These are phyloP conservation scores for Talaromyces pinophilus DNA, from an alignment of 2,329 filamentous ascomycete genomes.

Conservation along the genomic window DNA sequence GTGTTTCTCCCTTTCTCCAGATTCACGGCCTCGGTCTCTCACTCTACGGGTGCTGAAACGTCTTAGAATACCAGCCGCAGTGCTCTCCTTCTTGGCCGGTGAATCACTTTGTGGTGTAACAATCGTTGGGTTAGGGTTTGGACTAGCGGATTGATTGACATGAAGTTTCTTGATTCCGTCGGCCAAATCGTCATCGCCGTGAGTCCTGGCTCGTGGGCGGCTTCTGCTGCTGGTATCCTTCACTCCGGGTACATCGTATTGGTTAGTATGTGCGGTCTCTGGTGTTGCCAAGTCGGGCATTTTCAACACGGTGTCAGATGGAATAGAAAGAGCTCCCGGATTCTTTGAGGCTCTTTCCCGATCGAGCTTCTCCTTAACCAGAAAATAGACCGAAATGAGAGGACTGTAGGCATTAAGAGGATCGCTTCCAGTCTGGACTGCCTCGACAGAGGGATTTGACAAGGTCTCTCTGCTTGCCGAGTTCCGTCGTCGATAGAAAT, in stretches of 20 bases:
- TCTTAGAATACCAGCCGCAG: constrained; percentile 78
- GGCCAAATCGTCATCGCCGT: constrained; percentile 87
- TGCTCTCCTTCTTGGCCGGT: constrained; percentile 77
- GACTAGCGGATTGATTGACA: constrained; percentile 51
- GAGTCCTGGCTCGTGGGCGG: constrained; percentile 82
- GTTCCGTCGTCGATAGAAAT: constrained; percentile 94
- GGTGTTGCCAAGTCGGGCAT: constrained; percentile 78
- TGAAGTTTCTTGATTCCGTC: constrained; percentile 70
- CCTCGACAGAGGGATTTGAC: constrained; percentile 78
- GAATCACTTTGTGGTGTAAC: constrained; percentile 62
- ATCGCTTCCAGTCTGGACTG: constrained; percentile 77
- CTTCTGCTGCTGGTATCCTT: constrained; percentile 80
- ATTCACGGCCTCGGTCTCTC: constrained; percentile 54
- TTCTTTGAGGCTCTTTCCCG: constrained; percentile 66
- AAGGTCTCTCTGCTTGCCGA: constrained; percentile 89
- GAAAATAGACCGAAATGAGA: constrained; percentile 88
- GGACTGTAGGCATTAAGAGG: constrained; percentile 93
- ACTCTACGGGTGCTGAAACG: constrained; percentile 87
- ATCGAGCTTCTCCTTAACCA: constrained; percentile 92
- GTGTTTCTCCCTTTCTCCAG: constrained; percentile 49
- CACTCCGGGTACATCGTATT: constrained; percentile 88
- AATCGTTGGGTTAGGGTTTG: constrained; percentile 50
- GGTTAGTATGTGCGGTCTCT: constrained; percentile 85
- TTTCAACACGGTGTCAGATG: constrained; percentile 58
- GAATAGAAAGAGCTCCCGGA: constrained; percentile 60